These are phyloP conservation scores for Cerioporus squamosus DNA, from an alignment of 1,284 basidiomycete genomes.

Conservation along the genomic window DNA sequence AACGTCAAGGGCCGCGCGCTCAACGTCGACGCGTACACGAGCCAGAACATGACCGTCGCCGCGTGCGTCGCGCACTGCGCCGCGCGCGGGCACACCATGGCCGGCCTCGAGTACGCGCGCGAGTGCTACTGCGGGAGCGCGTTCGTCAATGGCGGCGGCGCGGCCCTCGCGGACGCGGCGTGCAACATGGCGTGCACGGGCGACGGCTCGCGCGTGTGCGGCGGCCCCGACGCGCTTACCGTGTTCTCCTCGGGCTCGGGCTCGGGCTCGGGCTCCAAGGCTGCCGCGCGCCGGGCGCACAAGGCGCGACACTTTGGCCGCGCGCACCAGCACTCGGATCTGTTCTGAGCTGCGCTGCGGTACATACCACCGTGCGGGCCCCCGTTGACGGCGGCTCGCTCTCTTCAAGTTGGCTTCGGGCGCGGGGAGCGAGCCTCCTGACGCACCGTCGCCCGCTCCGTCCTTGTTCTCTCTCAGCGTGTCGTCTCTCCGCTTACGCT, in stretches of 20 bases:
- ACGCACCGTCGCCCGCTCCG: slow-evolving; percentile 6
- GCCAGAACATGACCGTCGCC: slow-evolving; percentile 26
- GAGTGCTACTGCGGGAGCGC: slow-evolving; percentile 34
- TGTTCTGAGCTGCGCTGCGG: slow-evolving; percentile 18
- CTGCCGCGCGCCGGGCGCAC: slow-evolving; percentile 9
- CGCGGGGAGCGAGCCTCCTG: slow-evolving; percentile 24
- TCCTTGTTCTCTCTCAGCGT: no score
- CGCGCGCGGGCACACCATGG: slow-evolving; percentile 25
- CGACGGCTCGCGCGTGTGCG: slow-evolving; percentile 19
- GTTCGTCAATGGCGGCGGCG: slow-evolving; percentile 26
- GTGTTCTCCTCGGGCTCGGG: slow-evolving; percentile 21
- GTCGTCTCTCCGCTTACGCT: neutral
- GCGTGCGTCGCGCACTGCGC: slow-evolving; percentile 27
- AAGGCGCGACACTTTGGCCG: slow-evolving; percentile 23
- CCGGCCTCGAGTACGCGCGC: slow-evolving; percentile 30
- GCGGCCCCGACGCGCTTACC: slow-evolving; percentile 28
- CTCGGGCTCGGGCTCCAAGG: no score
- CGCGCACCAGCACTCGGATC: slow-evolving; percentile 15
- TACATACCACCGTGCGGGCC: no score
- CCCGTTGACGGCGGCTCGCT: slow-evolving; percentile 21
- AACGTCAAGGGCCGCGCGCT: slow-evolving; percentile 21
- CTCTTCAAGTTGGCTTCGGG: neutral
- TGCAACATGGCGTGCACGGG: slow-evolving; percentile 32
- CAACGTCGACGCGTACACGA: slow-evolving; percentile 28
- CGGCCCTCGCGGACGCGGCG: slow-evolving; percentile 14